A percentile compares a stretch with the other conserved stretches of the same genome.
These are phyloP conservation scores for Phellinidium pouzarii DNA, from an alignment of 1,284 basidiomycete species.

Conservation along the genomic window DNA sequence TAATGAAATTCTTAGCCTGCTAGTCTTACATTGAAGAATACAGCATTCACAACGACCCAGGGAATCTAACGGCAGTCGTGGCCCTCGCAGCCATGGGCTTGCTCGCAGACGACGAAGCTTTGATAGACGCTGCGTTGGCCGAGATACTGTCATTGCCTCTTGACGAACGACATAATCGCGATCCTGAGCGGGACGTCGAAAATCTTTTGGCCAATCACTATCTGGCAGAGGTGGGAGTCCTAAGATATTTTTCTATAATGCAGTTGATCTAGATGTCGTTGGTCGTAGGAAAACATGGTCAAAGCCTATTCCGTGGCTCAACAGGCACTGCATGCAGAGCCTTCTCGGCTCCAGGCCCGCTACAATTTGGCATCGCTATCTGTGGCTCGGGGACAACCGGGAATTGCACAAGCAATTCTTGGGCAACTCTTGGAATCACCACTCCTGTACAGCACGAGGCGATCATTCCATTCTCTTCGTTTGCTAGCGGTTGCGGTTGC, in stretches of 20 bases:
- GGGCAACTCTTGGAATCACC: constrained; percentile 24
- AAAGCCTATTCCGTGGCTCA: constrained; percentile 51
- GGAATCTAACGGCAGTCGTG: constrained; percentile 74
- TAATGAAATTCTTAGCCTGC: neutral
- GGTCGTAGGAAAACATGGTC: constrained; percentile 38
- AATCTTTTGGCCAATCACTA: constrained; percentile 63
- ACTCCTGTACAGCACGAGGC: constrained; percentile 26
- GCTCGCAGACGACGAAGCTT: constrained; percentile 66
- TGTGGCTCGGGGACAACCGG: constrained; percentile 40
- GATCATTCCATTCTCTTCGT: constrained; percentile 36
- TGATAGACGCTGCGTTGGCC: constrained; percentile 82
- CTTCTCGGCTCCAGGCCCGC: constrained; percentile 41
- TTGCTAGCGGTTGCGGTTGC: constrained; percentile 37
- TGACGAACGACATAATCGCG: constrained; percentile 54
- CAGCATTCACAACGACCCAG: constrained; percentile 63
- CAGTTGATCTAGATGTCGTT: neutral
- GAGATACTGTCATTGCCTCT: constrained; percentile 69
- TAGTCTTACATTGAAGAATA: constrained; percentile 10
- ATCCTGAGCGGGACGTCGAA: constrained; percentile 59
- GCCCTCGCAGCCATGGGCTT: constrained; percentile 84
- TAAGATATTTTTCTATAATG: neutral
- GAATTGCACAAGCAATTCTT: constrained; percentile 35
- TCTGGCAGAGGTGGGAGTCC: constrained; percentile 50
- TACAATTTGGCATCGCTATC: constrained; percentile 47
- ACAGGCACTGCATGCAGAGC: constrained; percentile 49